Base-by-base conservation (phyloP, 805 yeast species). In the Monosporozyma solicola region DNA sequence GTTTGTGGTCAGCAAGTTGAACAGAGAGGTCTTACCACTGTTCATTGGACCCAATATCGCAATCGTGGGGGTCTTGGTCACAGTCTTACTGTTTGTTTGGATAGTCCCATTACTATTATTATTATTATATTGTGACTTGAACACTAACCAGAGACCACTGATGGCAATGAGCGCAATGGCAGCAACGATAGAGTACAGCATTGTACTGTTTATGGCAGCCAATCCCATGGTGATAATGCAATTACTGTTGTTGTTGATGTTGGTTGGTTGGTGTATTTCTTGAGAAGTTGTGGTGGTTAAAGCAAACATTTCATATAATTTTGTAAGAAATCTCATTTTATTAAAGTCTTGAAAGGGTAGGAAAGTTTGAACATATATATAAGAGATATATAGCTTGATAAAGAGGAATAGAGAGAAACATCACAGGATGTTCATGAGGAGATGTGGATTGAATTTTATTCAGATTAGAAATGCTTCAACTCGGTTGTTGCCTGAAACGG, bases 11-110 rank as follows among this genome's bases (percentile, higher is more conserved):
- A 74, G 57, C 54, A 51, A 41, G 39, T 51, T 51, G 60, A 69
- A 84, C 33, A 85, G 70, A 2, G 79, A 59, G 5, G 94, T 85
- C 64, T 87, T 87, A 4, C 94, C 94, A 39, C 81, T 69, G 39
- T 75, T 74, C 15, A 81, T 75, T 33, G 84, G 81, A 0, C 95
- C 95, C 33, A 80, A 73, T 27, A 87, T 75, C 49, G 85, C 69
- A 57, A 81, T 15, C 2, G 31, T 24, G 3, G 31, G 41, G 33
- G n/a, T 51, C 46, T 11, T 44, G 8, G 31, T 15, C 32, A 24
- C 46, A 1, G 46, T 24, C n/a, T 43, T 43, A 24, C 31, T 24
- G 25, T 11, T 11, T 10, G 16, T 24, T 20, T 22, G 24, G 15
- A 24, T 43, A n/a, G 31, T 2, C 15, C 25, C 16, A 43, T 20